Evolutionary conservation across 1,284 basidiomycete genomes (phyloP).

Genomic region (Ganoderma lucidum): DNA sequence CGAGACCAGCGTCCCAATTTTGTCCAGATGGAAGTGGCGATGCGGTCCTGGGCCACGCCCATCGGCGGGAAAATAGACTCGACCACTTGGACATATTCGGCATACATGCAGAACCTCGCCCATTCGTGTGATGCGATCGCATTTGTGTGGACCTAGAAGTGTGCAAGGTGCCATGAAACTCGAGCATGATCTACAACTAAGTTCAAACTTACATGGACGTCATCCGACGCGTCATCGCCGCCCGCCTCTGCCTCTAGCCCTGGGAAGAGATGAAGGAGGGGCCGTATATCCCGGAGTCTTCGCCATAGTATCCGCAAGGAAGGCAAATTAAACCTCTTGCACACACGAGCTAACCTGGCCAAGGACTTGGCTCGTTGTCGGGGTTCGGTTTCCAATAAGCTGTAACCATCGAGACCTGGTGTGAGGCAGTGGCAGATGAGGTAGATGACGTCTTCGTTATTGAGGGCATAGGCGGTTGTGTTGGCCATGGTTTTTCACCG

Average conservation of each 20-base stretch:
- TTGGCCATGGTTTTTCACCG: background rate
- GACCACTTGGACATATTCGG: background rate
- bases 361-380: background rate
- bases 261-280: background rate
- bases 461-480: background rate
- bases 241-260: background rate
- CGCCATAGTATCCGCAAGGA: conserved; percentile 1
- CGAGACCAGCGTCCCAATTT: background rate
- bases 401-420: background rate
- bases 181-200: background rate
- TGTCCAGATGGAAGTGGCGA: conserved; percentile 6
- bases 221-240: background rate
- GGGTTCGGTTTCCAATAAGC: background rate
- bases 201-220: background rate
- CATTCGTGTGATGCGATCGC: background rate
- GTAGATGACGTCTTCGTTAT: conserved; percentile 1
- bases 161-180: background rate
- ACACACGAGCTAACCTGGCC: background rate
- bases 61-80: background rate
- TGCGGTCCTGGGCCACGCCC: background rate
- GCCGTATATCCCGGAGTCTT: background rate
- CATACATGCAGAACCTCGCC: conserved; percentile 1
- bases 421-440: conserved; percentile 5
- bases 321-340: background rate
- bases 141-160: background rate